Percentiles rank a stretch among this genome's conserved stretches.
phyloP scores from a whole-genome alignment of 2,329 filamentous ascomycete genomes.

The Colletotrichum kahawae region DNA sequence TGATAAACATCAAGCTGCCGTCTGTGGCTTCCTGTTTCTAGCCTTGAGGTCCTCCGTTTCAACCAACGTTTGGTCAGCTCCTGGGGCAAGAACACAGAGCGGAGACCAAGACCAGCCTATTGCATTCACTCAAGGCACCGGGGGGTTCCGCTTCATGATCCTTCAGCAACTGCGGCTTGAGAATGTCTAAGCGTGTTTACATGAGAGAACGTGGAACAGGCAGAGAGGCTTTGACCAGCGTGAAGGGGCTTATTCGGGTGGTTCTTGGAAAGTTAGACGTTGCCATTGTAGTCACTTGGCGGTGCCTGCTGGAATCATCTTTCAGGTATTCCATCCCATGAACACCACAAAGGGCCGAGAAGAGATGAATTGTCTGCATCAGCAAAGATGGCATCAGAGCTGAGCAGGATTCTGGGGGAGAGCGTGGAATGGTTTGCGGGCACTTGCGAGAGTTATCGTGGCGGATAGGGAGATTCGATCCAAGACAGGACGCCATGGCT shows the following conservation, averaged over 20 bases:
- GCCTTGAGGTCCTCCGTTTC: conserved; percentile 3
- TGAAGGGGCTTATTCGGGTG: neutral
- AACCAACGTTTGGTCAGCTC: neutral
- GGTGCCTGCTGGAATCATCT: neutral
- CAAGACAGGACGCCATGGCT: conserved; percentile 14
- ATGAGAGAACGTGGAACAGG: neutral
- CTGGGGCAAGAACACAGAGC: neutral
- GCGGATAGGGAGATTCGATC: neutral
- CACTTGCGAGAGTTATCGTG: neutral
- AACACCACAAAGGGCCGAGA: neutral
- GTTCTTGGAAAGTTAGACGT: neutral
- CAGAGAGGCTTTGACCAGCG: conserved; percentile 6
- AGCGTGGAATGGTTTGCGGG: neutral
- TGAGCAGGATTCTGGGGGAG: neutral
- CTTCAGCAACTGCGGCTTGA: neutral
- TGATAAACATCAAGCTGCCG: neutral
- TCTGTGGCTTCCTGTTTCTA: conserved; percentile 19
- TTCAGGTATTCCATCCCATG: neutral
- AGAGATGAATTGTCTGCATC: neutral
- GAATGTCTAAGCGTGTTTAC: neutral
- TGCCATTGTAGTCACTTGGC: neutral
- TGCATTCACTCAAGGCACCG: neutral
- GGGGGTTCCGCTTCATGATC: neutral
- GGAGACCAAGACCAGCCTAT: neutral
- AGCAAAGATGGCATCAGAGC: neutral